Evolutionary conservation across 164 flowering plant genomes (phyloP), one percentile per base, ranked within the genome.

Genomic region (Vitis cinerea): DNA sequence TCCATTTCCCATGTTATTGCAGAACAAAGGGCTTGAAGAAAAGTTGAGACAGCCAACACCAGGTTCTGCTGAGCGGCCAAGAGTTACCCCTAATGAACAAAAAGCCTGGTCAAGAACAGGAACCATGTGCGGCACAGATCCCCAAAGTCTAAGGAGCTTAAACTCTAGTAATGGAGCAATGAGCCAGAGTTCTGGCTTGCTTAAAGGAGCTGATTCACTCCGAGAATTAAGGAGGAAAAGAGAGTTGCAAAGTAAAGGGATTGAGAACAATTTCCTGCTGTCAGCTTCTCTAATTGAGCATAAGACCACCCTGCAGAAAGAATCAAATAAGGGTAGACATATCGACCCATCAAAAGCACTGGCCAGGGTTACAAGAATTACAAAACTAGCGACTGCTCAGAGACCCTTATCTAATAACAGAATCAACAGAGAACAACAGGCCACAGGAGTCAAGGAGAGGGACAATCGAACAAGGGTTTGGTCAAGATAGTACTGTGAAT

Each of bases 301-400:
- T 59, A 84, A 79, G 70, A 79, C 75, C 70, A 67, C 57, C 48
- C 4, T 70, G 14, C 72, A 77, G 58, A 69, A 31, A 59, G 87
- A 83, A n/a, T 9, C 60, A 31, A 75, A 75, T 8, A 90, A 77
- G 75, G 72, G 60, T 0, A 81, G 84, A 64, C 80, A 80, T 11
- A 62, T 74, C 66, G 90, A 84, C 67, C 77, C 86, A 37, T 54
- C 85, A 0, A 89, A 74, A 74, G 78, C 87, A 53, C 58, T 77
- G 12, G 72, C 83, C 47, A 80, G 90, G 72, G 50, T 82, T 29
- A 71, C 88, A 60, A 85, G 83, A 70, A 70, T 27, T 58, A 63
- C 63, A 62, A 67, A 50, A 63, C 8, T 67, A 57, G 49, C 13
- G 14, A 37, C 47, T 58, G 47, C 13, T n/a, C 50, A 67, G 16